These are phyloP conservation scores for Xylaria castorea DNA, from an alignment of 495 filamentous ascomycete species.

Conservation along the genomic window DNA sequence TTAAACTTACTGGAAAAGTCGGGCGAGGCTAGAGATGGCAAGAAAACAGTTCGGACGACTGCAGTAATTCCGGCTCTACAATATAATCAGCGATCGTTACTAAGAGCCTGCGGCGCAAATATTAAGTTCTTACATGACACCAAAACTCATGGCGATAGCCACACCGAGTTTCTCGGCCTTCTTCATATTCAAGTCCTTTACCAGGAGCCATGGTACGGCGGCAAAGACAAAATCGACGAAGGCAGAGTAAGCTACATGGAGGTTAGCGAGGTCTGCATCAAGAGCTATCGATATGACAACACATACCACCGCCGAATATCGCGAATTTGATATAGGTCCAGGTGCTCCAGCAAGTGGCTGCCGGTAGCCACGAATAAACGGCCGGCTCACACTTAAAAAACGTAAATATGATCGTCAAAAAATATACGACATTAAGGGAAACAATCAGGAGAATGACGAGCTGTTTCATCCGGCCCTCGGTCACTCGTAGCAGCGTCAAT, in stretches of 20 bases:
- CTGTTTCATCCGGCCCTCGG: conserved; percentile 40
- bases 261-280: neutral
- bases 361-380: conserved; percentile 42
- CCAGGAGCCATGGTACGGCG: conserved; percentile 42
- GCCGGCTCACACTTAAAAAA: conserved; percentile 49
- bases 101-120: neutral
- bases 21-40: neutral
- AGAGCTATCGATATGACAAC: neutral
- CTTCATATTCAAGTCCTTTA: conserved; percentile 46
- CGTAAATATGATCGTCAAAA: conserved; percentile 48
- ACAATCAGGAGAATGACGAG: conserved; percentile 42
- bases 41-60: conserved; percentile 8
- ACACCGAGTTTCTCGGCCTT: conserved; percentile 45
- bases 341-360: conserved; percentile 44
- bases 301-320: conserved; percentile 43
- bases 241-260: conserved; percentile 40
- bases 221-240: conserved; percentile 48
- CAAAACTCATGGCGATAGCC: conserved; percentile 48
- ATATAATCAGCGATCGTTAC: neutral
- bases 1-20: conserved; percentile 16
- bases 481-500: conserved; percentile 45
- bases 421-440: conserved; percentile 46
- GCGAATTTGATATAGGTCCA: conserved; percentile 35
- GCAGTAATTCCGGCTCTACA: conserved; percentile 21
- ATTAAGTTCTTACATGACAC: conserved; percentile 41